Conservation (phyloP, 768 basidiomycete genomes). For the Phylloporus rhodoxanthus region DNA sequence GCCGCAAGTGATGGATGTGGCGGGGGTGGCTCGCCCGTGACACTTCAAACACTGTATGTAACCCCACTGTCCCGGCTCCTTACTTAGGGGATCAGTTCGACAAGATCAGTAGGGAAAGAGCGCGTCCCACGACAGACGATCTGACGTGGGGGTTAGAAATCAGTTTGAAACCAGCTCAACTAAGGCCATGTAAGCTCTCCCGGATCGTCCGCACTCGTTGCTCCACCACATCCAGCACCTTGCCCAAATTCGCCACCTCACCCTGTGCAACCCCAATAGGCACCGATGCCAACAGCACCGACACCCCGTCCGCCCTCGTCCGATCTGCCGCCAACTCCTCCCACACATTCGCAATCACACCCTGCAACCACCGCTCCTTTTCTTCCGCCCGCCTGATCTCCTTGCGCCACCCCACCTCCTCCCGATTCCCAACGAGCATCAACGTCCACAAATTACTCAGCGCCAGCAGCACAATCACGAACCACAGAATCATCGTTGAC, state of each 20-base stretch:
- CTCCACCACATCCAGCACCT: constrained; percentile 53
- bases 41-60: no score
- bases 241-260: constrained; percentile 44
- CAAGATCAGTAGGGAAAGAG: no score
- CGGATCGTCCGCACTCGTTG: constrained; percentile 47
- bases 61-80: no score
- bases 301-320: constrained; percentile 12
- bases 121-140: no score
- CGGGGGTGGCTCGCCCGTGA: no score
- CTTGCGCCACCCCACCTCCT: constrained; percentile 41
- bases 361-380: constrained; percentile 69
- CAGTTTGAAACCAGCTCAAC: no score
- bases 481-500: constrained; percentile 63
- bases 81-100: no score
- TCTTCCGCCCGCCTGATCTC: constrained; percentile 54
- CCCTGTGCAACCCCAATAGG: constrained; percentile 34
- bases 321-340: constrained; percentile 57
- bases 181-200: constrained; percentile 36
- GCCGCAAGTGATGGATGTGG: background rate
- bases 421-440: constrained; percentile 42
- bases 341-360: constrained; percentile 65
- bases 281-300: constrained; percentile 14
- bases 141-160: no score
- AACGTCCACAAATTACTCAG: constrained; percentile 74
- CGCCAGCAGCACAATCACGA: constrained; percentile 67